A percentile compares a stretch with the other conserved stretches of the same genome.
Conservation (phyloP, 345 rosid species). For the Acer saccharum region DNA sequence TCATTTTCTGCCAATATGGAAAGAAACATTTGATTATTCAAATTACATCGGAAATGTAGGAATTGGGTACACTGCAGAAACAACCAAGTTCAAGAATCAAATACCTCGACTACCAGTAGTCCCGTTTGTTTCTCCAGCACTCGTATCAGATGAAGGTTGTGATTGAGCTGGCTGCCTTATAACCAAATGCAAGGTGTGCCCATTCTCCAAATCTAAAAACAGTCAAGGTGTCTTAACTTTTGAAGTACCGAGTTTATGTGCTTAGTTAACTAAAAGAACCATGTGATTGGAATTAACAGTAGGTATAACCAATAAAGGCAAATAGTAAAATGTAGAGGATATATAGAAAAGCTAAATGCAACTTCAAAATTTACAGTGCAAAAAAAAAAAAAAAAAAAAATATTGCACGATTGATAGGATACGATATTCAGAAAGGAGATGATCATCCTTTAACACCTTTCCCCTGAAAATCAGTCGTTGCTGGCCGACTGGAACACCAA, state of each 20-base stretch:
- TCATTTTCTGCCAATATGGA: constrained; percentile 55
- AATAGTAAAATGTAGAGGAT: not conserved
- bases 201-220: constrained; percentile 80
- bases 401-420: constrained; percentile 42
- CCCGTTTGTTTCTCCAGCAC: constrained; percentile 52
- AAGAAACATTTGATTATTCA: not conserved
- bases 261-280: constrained; percentile 13
- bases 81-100: constrained; percentile 20
- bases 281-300: not conserved
- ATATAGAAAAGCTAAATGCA: not conserved
- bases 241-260: not conserved
- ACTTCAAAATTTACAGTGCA: not conserved
- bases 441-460: constrained; percentile 88
- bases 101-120: constrained; percentile 50
- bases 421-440: constrained; percentile 89
- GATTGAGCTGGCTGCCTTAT: constrained; percentile 73
- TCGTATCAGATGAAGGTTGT: constrained; percentile 52
- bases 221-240: constrained; percentile 41
- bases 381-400: not conserved
- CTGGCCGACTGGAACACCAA: constrained; percentile 84
- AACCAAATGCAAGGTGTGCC: constrained; percentile 91
- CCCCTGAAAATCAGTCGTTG: constrained; percentile 93
- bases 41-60: constrained; percentile 12
- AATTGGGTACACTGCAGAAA: constrained; percentile 1
- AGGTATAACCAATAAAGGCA: not conserved